Evolutionary conservation across 192 early-diverging fungal species (phyloP), one percentile per base, ranked within the genome.

Genomic region (Backusella morwellensis): DNA sequence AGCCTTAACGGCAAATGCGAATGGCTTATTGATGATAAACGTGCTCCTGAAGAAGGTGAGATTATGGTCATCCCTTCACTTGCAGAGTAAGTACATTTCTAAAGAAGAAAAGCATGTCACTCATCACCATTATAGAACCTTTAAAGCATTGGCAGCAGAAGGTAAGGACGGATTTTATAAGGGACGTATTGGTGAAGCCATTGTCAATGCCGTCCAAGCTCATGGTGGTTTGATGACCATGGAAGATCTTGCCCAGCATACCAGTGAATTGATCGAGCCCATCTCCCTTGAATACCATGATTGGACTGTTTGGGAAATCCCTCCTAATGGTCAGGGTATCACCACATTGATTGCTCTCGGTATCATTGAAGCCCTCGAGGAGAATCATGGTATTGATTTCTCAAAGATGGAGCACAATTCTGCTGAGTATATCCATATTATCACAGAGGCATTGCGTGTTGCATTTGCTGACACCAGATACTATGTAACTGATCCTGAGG

Each of bases 301-400:
- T n/a, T 56, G 86, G 47, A 85, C 80, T 4, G 81, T 95, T 4
- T 83, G 89, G 78, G 93, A 95, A 80, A 91, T 90, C 63, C 88
- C 92, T 36, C 94, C 94, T 1, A 95, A 95, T 71, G 91, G 91
- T 36, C 89, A 92, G 75, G 93, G 92, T 15, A 85, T 95, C 34
- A 87, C 87, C 7, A 90, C 93, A 9, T 81, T 94, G 32, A 84
- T 93, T 52, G 92, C 92, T 1, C 79, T 95, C 19, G 91, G 91
- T 7, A 90, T 94, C 29, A 73, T 93, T 3, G 85, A 90, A 23
- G 78, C 77, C 17, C 78, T 93, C 4, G 84, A 93, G 78, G 66
- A 80, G 9, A n/a, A 70, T 8, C 82, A 83, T 8, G 78, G 85
- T 38, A 73, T 77, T 8, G 71, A 82, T 15, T 79, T 93, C 23